Conservation (phyloP, 2,329 filamentous ascomycete genomes). For the Phaeoacremonium minimum region DNA sequence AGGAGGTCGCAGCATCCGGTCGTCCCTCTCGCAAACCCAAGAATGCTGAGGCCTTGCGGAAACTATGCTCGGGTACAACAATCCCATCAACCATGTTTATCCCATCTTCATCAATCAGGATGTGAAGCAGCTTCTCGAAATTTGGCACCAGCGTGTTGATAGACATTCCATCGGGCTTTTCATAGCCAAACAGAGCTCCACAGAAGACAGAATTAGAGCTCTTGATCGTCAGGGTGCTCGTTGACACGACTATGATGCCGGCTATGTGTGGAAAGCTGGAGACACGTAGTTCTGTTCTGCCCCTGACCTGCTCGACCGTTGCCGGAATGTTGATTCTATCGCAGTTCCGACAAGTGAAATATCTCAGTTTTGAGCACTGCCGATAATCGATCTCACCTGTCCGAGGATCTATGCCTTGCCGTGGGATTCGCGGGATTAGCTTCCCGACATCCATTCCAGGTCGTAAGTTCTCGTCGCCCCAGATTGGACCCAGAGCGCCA, state of each 20-base stretch:
- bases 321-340: conserved; percentile 79
- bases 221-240: conserved; percentile 71
- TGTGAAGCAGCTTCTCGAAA: conserved; percentile 78
- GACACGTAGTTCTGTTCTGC: conserved; percentile 69
- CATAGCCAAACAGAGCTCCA: conserved; percentile 84
- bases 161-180: conserved; percentile 73
- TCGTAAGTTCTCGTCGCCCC: conserved; percentile 67
- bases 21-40: conserved; percentile 80
- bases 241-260: conserved; percentile 89
- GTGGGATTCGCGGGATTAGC: conserved; percentile 78
- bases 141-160: conserved; percentile 80
- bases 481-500: conserved; percentile 82
- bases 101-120: conserved; percentile 83
- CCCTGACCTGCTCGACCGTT: conserved; percentile 69
- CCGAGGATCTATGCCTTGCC: conserved; percentile 65
- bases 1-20: conserved; percentile 71
- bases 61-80: conserved; percentile 93
- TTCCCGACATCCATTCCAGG: conserved; percentile 70
- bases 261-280: conserved; percentile 97
- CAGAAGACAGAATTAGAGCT: conserved; percentile 96
- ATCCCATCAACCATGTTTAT: conserved; percentile 86
- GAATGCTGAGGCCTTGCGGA: conserved; percentile 81
- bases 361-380: conserved; percentile 65
- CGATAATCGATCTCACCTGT: conserved; percentile 75
- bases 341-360: conserved; percentile 80